These are phyloP conservation scores for Trametes elegans DNA, from an alignment of 768 basidiomycete genomes.

Conservation along the genomic window DNA sequence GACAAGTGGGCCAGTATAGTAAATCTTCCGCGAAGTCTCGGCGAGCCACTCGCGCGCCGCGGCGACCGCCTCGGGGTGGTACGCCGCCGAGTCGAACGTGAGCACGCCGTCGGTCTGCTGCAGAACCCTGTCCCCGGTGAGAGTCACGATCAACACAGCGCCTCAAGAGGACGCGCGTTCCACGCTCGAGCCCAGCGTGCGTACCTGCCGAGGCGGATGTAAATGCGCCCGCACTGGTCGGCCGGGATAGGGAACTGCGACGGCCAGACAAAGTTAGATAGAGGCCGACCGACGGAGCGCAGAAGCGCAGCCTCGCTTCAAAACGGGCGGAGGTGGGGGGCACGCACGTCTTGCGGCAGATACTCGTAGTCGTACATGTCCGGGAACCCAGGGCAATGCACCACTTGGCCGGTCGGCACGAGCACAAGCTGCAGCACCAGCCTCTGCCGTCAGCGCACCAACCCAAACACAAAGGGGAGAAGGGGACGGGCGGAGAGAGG, in stretches of 20 bases:
- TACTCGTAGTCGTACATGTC: constrained; percentile 21
- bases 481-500: too few species aligned
- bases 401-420: neutral
- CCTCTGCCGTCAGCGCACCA: too few species aligned
- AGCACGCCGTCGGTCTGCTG: neutral
- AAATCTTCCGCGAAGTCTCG: constrained; percentile 2
- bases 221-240: neutral
- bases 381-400: constrained; percentile 16
- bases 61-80: neutral
- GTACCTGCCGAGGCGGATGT: neutral
- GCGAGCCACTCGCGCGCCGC: constrained; percentile 2
- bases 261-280: too few species aligned
- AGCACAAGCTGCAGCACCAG: neutral
- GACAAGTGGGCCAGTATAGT: constrained; percentile 17
- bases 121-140: neutral
- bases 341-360: constrained; percentile 16
- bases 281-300: too few species aligned
- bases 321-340: too few species aligned
- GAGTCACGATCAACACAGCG: too few species aligned
- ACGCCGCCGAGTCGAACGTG: constrained; percentile 2
- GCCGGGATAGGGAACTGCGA: neutral
- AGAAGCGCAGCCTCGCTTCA: too few species aligned
- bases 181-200: too few species aligned
- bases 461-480: too few species aligned
- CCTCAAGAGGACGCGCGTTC: too few species aligned